Base-by-base conservation (phyloP, 345 rosid species). In the Nephelium lappaceum region DNA sequence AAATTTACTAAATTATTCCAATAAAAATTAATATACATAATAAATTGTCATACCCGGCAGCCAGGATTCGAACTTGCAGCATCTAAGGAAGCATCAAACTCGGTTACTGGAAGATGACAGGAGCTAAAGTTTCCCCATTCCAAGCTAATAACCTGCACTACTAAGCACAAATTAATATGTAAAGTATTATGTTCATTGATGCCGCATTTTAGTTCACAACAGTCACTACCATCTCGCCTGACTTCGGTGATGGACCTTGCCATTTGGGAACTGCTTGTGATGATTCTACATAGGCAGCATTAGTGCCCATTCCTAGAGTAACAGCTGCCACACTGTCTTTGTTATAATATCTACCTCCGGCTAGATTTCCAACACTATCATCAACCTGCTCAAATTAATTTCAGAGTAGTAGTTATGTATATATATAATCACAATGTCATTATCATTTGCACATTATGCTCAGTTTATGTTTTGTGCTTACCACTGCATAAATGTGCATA, bases 121-220 rank as follows among this genome's bases (percentile, higher is more conserved):
- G 87, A 90, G 67, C 64, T 86, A 80, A 93, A 91, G 81, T 85
- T 88, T 36, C 91, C 87, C 97, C 95, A 91, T 42, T 89, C 93
- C 65, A 77, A 82, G 80, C 84, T 85, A 67, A 93, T 84, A 67
- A 87, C 89, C 95, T 91, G 84, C 36, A 73, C 63, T 71, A 62
- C 47, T 18, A 75, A 67, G 10, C 38, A 57, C 45, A 42, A 11
- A 45, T 45, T 45, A 6, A 65, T 12, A 57, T n/a, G n/a, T 65
- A 64, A 61, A 14, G 10, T 66, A 36, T 55, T 51, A 23, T 70
- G 68, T 75, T 79, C n/a, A 36, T 0, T n/a, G 27, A 60, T 27
- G 3, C 18, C 42, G 19, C 19, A 63, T 11, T 67, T 15, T 45
- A 47, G 53, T 31, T 16, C 14, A 64, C 3, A 9, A 31, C 39